Evolutionary conservation across 306 rosid species (phyloP), one percentile per base, ranked within the genome.

Genomic region (Cyamopsis tetragonoloba): DNA sequence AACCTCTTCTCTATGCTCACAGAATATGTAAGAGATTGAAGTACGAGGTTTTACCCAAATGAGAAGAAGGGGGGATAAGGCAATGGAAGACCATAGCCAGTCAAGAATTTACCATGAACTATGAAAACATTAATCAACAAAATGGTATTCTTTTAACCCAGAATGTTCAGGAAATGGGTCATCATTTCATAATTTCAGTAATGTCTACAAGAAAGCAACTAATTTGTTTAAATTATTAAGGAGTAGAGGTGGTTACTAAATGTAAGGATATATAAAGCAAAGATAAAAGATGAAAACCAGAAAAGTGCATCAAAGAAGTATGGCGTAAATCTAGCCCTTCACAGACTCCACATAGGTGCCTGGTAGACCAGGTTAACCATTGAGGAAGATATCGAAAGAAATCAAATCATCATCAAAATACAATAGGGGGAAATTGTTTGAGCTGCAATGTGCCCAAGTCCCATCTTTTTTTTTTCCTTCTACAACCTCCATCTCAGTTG

Each of bases 391-490:
- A 43, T 51, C 9, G 26, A 43, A 43, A 32, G 8, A 44, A 66
- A 43, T 12, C 70, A 4, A 57, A 14, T 1, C 4, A 35, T 7
- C n/a, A 20, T 41, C 7, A 17, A 65, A 58, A 22, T 35, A 67
- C 15, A 47, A 35, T 19, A 26, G 2, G 14, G 50, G 14, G 17
- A 32, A 15, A 6, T 22, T 53, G 37, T 55, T 41, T 76, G 59
- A 20, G 31, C 42, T 17, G 5, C 71, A 76, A 7, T 53, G 19
- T 50, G 50, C 48, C 58, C 38, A 13, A 31, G n/a, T 22, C 18
- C 15, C 15, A 62, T 62, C 31, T 73, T 58, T 19, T 15, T 73
- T 53, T 68, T 14, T 35, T 4, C 24, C 15, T 28, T 15, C 75
- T 23, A 32, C 34, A 68, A 37, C 24, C 12, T 63, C 44, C 17